Conservation (phyloP, 805 yeast species). For the Nematodospora valgi region DNA sequence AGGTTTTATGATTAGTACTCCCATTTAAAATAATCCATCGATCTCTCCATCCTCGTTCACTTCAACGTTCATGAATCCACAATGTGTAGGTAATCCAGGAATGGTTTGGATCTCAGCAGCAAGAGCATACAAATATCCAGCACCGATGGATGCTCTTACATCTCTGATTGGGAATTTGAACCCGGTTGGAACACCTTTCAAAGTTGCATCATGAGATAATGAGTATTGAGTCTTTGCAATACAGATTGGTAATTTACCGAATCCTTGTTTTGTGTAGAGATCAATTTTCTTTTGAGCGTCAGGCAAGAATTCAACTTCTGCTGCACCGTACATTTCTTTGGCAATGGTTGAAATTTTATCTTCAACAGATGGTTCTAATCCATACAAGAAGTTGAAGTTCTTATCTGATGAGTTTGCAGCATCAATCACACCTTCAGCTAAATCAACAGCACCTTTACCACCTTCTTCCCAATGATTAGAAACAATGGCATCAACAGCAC, state of each 20-base stretch:
- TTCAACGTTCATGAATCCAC: slow-evolving; percentile 85
- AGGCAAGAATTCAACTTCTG: slow-evolving; percentile 63
- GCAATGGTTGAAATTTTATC: slow-evolving; percentile 67
- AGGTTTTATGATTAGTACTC: not conserved
- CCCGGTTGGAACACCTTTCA: slow-evolving; percentile 81
- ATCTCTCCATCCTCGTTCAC: slow-evolving; percentile 77
- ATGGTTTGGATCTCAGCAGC: slow-evolving; percentile 86
- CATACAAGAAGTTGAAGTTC: slow-evolving; percentile 55
- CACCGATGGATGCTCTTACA: slow-evolving; percentile 74
- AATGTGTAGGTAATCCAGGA: slow-evolving; percentile 82
- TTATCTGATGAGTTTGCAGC: slow-evolving; percentile 50
- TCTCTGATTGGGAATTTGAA: slow-evolving; percentile 81
- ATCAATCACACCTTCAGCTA: slow-evolving; percentile 67
- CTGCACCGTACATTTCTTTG: slow-evolving; percentile 75
- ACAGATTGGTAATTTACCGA: slow-evolving; percentile 75
- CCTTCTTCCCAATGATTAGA: slow-evolving; percentile 88
- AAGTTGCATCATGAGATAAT: slow-evolving; percentile 73
- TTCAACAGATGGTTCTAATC: slow-evolving; percentile 58
- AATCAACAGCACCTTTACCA: slow-evolving; percentile 73
- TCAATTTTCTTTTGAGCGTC: slow-evolving; percentile 69
- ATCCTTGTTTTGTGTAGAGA: slow-evolving; percentile 69
- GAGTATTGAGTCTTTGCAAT: slow-evolving; percentile 86
- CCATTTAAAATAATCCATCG: slow-evolving; percentile 64
- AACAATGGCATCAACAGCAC: slow-evolving; percentile 75
- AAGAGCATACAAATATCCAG: slow-evolving; percentile 79